These are phyloP conservation scores for Penicillium canescens DNA, from an alignment of 495 filamentous ascomycete genomes.

Conservation along the genomic window DNA sequence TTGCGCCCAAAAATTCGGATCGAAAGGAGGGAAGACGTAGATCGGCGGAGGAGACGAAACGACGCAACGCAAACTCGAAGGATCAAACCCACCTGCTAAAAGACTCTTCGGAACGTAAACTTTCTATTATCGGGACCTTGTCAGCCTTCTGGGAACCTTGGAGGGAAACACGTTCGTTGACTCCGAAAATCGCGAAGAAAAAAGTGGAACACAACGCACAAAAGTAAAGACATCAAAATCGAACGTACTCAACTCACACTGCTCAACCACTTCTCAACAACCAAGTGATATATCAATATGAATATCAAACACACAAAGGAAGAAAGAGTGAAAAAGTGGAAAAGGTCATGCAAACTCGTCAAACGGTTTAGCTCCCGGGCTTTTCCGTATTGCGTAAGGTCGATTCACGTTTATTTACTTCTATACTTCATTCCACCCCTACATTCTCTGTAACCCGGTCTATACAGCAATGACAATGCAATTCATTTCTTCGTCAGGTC, in stretches of 20 bases:
- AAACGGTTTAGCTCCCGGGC: constrained; percentile 43
- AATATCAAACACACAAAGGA: constrained; percentile 6
- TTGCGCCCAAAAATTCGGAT: constrained; percentile 1
- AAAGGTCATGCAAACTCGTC: constrained; percentile 28
- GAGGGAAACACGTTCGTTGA: constrained; percentile 31
- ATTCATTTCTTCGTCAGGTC: constrained; percentile 26
- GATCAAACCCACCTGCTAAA: constrained; percentile 33
- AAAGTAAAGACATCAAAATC: constrained; percentile 1
- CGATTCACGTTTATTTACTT: constrained; percentile 23
- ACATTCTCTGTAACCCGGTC: constrained; percentile 18
- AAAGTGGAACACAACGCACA: constrained; percentile 24
- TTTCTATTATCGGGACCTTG: background rate
- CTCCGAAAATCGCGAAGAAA: constrained; percentile 24
- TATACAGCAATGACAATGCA: constrained; percentile 19
- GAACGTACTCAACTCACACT: constrained; percentile 23
- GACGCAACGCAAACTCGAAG: constrained; percentile 4
- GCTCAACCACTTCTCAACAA: constrained; percentile 22
- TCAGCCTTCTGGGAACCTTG: constrained; percentile 31
- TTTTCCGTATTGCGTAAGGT: constrained; percentile 48
- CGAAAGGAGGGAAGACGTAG: constrained; percentile 12
- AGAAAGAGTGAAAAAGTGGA: constrained; percentile 17
- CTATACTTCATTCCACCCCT: constrained; percentile 5
- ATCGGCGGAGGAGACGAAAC: constrained; percentile 12
- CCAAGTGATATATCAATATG: background rate
- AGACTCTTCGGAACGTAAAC: constrained; percentile 14